Evolutionary conservation across 2,329 filamentous ascomycete genomes (phyloP).

Genomic region (Fusarium drepaniforme): DNA sequence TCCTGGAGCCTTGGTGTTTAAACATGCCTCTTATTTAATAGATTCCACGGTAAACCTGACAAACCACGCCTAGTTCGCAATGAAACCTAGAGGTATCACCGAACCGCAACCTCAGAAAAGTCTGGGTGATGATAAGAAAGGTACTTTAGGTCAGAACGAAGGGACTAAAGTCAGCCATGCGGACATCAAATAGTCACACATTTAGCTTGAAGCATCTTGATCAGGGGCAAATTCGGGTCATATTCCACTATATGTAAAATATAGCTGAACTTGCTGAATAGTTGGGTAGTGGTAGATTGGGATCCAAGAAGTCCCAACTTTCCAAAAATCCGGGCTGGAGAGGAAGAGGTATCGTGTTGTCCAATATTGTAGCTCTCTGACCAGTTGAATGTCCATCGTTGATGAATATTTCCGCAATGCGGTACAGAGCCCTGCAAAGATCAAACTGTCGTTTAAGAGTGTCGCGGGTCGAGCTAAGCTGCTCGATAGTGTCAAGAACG

Average conservation of each 20-base stretch:
- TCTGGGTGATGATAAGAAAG: too few species aligned
- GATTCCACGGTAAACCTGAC: too few species aligned
- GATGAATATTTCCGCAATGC: conserved; percentile 14
- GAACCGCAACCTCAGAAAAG: too few species aligned
- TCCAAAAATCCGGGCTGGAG: neutral
- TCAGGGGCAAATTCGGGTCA: neutral
- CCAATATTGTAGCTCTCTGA: neutral
- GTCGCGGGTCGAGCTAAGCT: neutral
- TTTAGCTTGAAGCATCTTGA: neutral
- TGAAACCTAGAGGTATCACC: too few species aligned
- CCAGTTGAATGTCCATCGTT: neutral
- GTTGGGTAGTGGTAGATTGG: neutral
- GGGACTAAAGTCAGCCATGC: neutral
- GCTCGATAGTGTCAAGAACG: neutral
- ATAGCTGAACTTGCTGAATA: neutral
- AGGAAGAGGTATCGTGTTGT: neutral
- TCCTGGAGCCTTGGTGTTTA: too few species aligned
- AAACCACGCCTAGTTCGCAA: too few species aligned
- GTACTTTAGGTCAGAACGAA: too few species aligned
- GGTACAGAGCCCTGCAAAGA: conserved; percentile 1
- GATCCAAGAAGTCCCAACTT: conserved; percentile 6
- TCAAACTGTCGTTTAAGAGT: conserved; percentile 5
- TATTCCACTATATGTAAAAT: neutral
- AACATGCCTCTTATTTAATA: too few species aligned
- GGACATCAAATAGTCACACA: too few species aligned